Base-by-base conservation (phyloP, 176 grass and related monocot genomes). In the Calamus simplicifolius region DNA sequence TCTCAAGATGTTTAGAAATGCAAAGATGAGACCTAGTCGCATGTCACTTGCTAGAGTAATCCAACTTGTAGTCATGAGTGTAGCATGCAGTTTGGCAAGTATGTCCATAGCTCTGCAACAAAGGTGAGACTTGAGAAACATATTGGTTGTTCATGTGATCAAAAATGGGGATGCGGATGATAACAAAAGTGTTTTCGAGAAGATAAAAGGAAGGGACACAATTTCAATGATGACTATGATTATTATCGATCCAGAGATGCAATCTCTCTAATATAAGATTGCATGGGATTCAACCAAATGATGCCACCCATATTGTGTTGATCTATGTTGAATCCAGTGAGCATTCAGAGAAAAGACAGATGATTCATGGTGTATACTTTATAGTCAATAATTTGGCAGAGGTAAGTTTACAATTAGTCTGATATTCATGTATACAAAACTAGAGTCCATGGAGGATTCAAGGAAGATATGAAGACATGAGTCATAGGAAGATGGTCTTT, bases 221-320 rank as follows among this genome's bases (percentile, higher is more conserved):
- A 67, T 90, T 67, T 82, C 91, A 1, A 87, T 86, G 91, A 95
- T 80, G 21, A 90, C 80, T 26, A 69, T 77, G 63, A 90, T 95
- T 2, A 90, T 86, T 4, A 85, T 87, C 59, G 86, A 95, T 58
- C 19, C 52, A 1, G 79, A 77, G n/a, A 80, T 54, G 54, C 83
- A 3, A 3, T 90, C 28, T 1, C 59, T 0, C 58, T 87, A 18
- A 38, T 50, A 96, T 96, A 86, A 69, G 70, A 25, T 68, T 28
- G 27, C 27, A 85, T 27, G 68, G 69, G 17, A 74, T 96, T 43
- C 12, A 51, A 12, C 91, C 86, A 5, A 96, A 90, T 66, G 76
- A 87, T 79, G 91, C 90, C 69, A 96, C 83, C 4, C 85, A 90
- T 59, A 74, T 96, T 12, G 68, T 83, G 27, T 31, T 96, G 26